Evolutionary conservation across 495 filamentous ascomycete genomes (phyloP).

Genomic region (Daldinia decipiens): DNA sequence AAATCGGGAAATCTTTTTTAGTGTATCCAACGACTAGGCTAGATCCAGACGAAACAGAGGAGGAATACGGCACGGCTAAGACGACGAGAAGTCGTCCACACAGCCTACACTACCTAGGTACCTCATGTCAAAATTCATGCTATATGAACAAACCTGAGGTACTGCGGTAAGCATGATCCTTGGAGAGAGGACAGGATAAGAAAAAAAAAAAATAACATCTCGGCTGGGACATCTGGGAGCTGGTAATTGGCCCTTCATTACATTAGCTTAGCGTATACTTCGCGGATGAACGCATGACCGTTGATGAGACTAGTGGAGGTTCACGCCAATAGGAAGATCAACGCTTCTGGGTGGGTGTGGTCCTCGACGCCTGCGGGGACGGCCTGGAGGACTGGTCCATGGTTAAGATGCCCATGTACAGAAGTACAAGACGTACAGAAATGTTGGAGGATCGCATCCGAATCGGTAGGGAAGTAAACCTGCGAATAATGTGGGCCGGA

Average conservation of each 20-base stretch:
- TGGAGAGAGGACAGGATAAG: constrained; percentile 44
- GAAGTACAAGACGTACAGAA: constrained; percentile 30
- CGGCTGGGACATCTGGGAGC: constrained; percentile 53
- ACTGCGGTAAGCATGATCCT: constrained; percentile 41
- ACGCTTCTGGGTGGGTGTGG: constrained; percentile 51
- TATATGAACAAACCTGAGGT: constrained; percentile 31
- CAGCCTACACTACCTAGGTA: constrained; percentile 10
- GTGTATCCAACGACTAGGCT: constrained; percentile 17
- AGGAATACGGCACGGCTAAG: constrained; percentile 28
- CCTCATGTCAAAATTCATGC: constrained; percentile 15
- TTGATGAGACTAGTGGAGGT: constrained; percentile 53
- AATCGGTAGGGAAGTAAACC: constrained; percentile 51
- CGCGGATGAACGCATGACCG: constrained; percentile 61
- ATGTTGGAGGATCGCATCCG: constrained; percentile 50
- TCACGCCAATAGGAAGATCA: constrained; percentile 53
- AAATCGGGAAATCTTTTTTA: constrained; percentile 18
- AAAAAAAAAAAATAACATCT: constrained; percentile 51
- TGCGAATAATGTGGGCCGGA: constrained; percentile 47
- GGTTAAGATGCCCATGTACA: constrained; percentile 25
- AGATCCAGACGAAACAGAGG: constrained; percentile 27
- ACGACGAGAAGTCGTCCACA: constrained; percentile 25
- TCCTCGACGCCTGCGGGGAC: constrained; percentile 49
- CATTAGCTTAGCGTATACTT: constrained; percentile 58
- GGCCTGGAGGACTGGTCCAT: constrained; percentile 44
- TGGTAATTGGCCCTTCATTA: constrained; percentile 55